Base-by-base conservation (phyloP, 805 yeast genomes). In the Candida lessepsii region DNA sequence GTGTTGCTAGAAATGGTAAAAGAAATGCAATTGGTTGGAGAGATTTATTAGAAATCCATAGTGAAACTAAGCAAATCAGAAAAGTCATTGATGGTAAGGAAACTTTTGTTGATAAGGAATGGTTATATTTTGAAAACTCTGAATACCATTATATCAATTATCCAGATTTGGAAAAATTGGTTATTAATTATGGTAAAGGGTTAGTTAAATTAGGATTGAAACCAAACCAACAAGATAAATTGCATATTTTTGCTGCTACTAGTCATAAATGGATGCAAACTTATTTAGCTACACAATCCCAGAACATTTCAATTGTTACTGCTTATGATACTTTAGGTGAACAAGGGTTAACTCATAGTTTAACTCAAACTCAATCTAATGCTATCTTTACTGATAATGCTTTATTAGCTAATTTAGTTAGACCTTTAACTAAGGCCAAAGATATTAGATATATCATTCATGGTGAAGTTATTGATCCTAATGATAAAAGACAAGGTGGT, bases 321-420 rank as follows among this genome's bases (percentile, higher is more conserved):
- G 98, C 99, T 27, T 93, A 93, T 63, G 97, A 90, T 62, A 88
- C 96, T 30, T 73, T 90, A 50, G 97, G 97, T 42, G 95, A 88
- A 63, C 74, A 75, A 26, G 96, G 96, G 17, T 74, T 90, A 56
- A 83, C 83, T 42, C 95, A 85, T 64, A 89, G 97, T 2, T 72
- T 93, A 56, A 73, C 76, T 29, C 86, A 90, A 67, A 88, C 98
- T 3, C 86, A 74, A 35, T 79, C 96, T 19, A 71, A 64, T 39
- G 95, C 83, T 16, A 71, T 93, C 44, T 88, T 84, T 64, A 85
- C 96, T 33, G 98, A 93, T 60, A 89, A 85, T 56, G 71, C 76
- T 14, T 73, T 90, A 45, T 72, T 93, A 51, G 55, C 58, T 24
- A 75, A 81, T 42, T 78, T 93, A 59, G 60, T 83, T 52, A 78